A percentile compares a stretch with the other conserved stretches of the same genome.
These are phyloP conservation scores for Colletotrichum cuscutae DNA, from an alignment of 2,329 filamentous ascomycete species.

Conservation along the genomic window DNA sequence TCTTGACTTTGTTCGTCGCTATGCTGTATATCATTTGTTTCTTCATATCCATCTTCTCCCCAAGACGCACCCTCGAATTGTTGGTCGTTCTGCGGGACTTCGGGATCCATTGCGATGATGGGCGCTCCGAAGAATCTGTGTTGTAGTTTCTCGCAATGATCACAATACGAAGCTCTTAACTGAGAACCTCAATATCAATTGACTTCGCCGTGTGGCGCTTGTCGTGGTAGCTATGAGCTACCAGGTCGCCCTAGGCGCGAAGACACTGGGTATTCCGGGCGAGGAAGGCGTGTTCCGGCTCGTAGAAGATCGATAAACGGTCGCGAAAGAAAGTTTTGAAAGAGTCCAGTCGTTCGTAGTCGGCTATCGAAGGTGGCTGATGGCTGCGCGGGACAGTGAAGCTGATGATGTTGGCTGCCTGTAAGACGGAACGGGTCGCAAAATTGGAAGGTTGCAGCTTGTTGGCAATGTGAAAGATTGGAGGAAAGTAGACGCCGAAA, in stretches of 20 bases:
- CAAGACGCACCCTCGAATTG: constrained; percentile 56
- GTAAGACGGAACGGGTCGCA: constrained; percentile 4
- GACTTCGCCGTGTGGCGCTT: not conserved
- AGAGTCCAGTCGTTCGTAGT: not conserved
- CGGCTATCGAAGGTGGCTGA: not conserved
- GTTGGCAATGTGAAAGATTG: constrained; percentile 33
- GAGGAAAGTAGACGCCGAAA: constrained; percentile 25
- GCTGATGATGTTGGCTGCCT: not conserved
- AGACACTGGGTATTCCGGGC: constrained; percentile 16
- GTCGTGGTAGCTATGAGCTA: constrained; percentile 2
- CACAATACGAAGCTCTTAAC: not conserved
- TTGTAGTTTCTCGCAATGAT: not conserved
- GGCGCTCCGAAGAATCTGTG: not conserved
- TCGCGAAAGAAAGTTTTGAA: not conserved
- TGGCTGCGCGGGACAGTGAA: constrained; percentile 8
- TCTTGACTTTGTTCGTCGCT: constrained; percentile 66
- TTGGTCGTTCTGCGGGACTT: constrained; percentile 34
- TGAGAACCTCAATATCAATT: not conserved
- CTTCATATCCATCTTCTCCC: constrained; percentile 64
- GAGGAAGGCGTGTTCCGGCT: not conserved
- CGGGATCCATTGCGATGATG: constrained; percentile 31
- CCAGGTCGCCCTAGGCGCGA: constrained; percentile 13
- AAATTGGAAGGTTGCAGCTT: constrained; percentile 23
- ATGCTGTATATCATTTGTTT: constrained; percentile 66
- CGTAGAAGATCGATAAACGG: not conserved